Evolutionary conservation across 306 rosid species (phyloP), one percentile per base, ranked within the genome.

Genomic region (Lathyrus oleraceus): DNA sequence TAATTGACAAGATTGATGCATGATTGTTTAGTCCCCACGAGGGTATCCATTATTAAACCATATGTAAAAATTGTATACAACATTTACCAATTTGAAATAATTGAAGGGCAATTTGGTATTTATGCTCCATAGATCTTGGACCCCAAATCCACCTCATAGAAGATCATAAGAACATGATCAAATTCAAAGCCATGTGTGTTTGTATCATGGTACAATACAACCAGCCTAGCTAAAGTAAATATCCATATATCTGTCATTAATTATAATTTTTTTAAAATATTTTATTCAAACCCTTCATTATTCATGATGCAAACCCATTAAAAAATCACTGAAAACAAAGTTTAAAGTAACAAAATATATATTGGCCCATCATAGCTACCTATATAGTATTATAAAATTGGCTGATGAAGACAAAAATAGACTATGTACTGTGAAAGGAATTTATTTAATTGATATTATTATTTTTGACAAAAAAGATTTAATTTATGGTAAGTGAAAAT

Each of bases 141-240:
- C 80, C 70, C 38, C 67, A 67, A 69, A 51, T 63, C 53, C 76
- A 72, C 73, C 84, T 81, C 76, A 67, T 56, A 11, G 76, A 82
- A 78, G 78, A 75, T 78, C 16, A 70, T 9, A 12, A 16, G 15
- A 74, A 64, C 71, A 71, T 67, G 65, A 80, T 61, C 75, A 60
- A 60, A 25, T 70, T 23, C 69, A 72, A 64, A 70, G 9, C 58
- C 89, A 84, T 77, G 91, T 85, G 94, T 67, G 17, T 67, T 43
- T 23, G 68, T 49, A 70, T 23, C 16, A 54, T 52, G 47, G 65
- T 62, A 40, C 76, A 51, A 9, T 62, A 40, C 76, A 51, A 9
- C 38, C 10, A 69, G 20, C 36, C n/a, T 70, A 70, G 13, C n/a
- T 57, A 64, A 56, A 65, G 49, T 49, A 35, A 35, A 45, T 23